Evolutionary conservation across 2,329 filamentous ascomycete genomes (phyloP).

Genomic region (Sphaerulina musiva): DNA sequence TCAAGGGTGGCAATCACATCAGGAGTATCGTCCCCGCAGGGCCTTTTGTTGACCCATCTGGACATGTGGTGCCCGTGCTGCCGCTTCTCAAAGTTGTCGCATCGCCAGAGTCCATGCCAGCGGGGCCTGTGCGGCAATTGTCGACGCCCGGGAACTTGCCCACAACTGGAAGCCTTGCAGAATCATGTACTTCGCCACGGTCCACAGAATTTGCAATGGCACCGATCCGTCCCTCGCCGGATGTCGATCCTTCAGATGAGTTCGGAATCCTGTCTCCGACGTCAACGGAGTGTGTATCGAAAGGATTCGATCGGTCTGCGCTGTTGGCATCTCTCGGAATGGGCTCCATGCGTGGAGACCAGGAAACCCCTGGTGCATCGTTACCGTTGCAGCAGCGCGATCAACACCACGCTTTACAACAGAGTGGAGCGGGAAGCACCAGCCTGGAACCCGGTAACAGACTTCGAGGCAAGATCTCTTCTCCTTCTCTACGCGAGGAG

Average conservation of each 20-base stretch:
- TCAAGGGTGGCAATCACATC: constrained; percentile 9
- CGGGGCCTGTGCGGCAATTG: constrained; percentile 2
- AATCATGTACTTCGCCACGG: constrained; percentile 34
- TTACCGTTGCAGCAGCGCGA: constrained; percentile 18
- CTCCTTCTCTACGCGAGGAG: constrained; percentile 32
- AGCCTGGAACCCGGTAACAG: constrained; percentile 5
- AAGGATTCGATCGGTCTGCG: constrained; percentile 32
- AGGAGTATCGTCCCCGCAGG: constrained; percentile 45
- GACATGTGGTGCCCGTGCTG: constrained; percentile 31
- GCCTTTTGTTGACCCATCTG: constrained; percentile 39
- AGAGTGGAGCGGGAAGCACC: neutral
- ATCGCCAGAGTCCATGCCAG: constrained; percentile 7
- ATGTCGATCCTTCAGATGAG: constrained; percentile 32
- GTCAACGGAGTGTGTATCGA: constrained; percentile 37
- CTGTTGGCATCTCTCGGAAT: constrained; percentile 34
- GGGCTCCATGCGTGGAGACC: constrained; percentile 30
- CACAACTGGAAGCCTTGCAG: neutral
- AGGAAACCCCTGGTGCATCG: constrained; percentile 22
- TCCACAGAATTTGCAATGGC: constrained; percentile 35
- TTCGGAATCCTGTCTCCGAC: constrained; percentile 39
- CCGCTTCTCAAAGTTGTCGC: constrained; percentile 28
- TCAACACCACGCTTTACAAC: neutral
- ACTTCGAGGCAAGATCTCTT: constrained; percentile 31
- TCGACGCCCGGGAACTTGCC: neutral
- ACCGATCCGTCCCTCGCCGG: constrained; percentile 29